Conservation (phyloP, 2,329 filamentous ascomycete species). For the Ophiostoma perfectum region DNA sequence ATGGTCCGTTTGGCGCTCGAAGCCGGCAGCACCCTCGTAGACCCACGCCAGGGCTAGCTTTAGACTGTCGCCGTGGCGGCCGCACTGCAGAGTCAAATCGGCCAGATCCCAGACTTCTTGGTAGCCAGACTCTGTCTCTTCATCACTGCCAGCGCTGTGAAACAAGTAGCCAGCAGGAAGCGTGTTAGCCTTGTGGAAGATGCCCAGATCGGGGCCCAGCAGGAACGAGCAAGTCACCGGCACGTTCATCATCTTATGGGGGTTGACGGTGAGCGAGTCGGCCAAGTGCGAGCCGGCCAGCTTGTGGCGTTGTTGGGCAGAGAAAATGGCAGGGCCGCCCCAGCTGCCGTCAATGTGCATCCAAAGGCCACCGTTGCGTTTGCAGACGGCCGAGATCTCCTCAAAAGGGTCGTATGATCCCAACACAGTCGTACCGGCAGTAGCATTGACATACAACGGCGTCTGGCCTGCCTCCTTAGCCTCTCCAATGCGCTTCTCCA, state of each 20-base stretch:
- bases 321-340: constrained; percentile 83
- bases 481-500: constrained; percentile 57
- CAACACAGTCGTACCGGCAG: constrained; percentile 87
- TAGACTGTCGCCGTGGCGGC: constrained; percentile 74
- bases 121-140: constrained; percentile 27
- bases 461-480: constrained; percentile 65
- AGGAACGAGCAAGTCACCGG: constrained; percentile 90
- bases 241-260: constrained; percentile 95
- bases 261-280: constrained; percentile 80
- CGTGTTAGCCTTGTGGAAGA: constrained; percentile 80
- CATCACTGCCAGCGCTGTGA: constrained; percentile 42
- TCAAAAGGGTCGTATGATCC: constrained; percentile 81
- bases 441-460: constrained; percentile 92
- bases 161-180: constrained; percentile 83
- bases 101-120: constrained; percentile 78
- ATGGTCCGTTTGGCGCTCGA: constrained; percentile 61
- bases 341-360: constrained; percentile 89
- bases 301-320: constrained; percentile 55
- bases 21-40: constrained; percentile 76
- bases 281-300: constrained; percentile 67
- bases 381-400: constrained; percentile 64
- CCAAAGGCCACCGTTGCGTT: constrained; percentile 66
- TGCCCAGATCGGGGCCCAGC: constrained; percentile 65
- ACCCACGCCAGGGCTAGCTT: constrained; percentile 87
- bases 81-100: constrained; percentile 89